These are phyloP conservation scores for Babesia caballi DNA, from an alignment of 169 alveolate species.

Conservation along the genomic window DNA sequence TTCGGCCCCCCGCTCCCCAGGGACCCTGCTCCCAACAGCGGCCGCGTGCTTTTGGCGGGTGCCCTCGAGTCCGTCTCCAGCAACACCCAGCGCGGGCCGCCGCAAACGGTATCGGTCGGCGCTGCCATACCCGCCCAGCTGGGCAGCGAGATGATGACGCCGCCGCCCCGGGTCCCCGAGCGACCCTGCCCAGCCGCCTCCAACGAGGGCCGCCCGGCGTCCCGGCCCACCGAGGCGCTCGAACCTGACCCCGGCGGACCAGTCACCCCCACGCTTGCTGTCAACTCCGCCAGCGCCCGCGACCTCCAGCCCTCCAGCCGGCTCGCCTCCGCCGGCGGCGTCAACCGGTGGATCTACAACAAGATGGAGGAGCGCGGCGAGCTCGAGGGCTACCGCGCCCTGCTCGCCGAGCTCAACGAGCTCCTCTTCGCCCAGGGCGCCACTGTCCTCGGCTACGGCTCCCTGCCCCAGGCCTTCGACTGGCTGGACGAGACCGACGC, in stretches of 20 bases:
- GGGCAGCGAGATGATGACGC: neutral
- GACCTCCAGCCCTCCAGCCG: conserved; percentile 31
- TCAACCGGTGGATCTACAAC: conserved; percentile 59
- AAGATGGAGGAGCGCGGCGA: conserved; percentile 69
- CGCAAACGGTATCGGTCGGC: too few species aligned
- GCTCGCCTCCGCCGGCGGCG: conserved; percentile 48
- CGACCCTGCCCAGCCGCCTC: neutral
- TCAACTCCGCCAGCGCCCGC: neutral
- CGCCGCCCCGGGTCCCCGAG: neutral
- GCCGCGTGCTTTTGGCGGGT: too few species aligned
- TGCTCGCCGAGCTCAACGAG: conserved; percentile 47
- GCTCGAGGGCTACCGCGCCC: conserved; percentile 50
- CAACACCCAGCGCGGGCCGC: too few species aligned
- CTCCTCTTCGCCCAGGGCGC: conserved; percentile 40
- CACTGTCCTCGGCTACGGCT: conserved; percentile 21
- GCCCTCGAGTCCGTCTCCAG: too few species aligned
- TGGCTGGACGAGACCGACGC: conserved; percentile 72
- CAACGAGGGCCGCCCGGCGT: neutral
- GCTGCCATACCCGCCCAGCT: neutral
- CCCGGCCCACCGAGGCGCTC: neutral
- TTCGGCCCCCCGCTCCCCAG: too few species aligned
- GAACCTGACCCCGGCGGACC: neutral
- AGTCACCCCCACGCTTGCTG: neutral
- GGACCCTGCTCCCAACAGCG: too few species aligned
- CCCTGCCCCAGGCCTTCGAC: conserved; percentile 66